Evolutionary conservation across 176 grass and related monocot species (phyloP), one percentile per base, ranked within the genome.

Genomic region (Rhynchospora breviuscula): DNA sequence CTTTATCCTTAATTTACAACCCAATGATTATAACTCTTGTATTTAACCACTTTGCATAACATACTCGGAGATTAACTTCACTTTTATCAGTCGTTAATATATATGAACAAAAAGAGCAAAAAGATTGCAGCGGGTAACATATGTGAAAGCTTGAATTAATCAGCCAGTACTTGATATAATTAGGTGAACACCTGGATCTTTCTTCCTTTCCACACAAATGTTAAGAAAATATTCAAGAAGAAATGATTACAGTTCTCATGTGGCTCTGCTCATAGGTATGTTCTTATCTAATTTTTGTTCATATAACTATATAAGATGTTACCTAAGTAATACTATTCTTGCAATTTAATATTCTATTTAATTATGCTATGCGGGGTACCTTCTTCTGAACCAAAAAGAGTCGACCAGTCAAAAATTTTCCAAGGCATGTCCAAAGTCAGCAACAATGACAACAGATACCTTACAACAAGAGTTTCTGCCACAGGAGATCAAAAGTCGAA

Each of bases 101-200:
- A 64, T 21, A 10, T 64, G 7, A 64, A 21, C 19, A n/a, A 21
- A 64, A 64, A 64, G 7, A 64, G 7, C 19, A n/a, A 21, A 64
- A 64, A 64, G 19, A 7, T 2, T 7, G 61, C 61, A 64, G 18
- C 7, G 1, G 18, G 35, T 40, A 40, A 40, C 2, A 79, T 12
- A 58, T 47, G 4, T 2, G 3, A 19, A 63, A 51, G 4, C 18
- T 26, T 67, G 9, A 40, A 19, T 43, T 54, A 66, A 82, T 82
- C 31, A 64, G 13, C 48, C 12, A 1, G 47, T 65, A 35, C 21
- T 52, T 29, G 8, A 52, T 82, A 66, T 26, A 82, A 68, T 67
- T 68, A 82, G 80, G 62, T 82, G 45, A 82, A 15, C 62, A 82
- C 13, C 62, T 66, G 14, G 80, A 62, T 15, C 10, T 63, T 23